Percentiles rank a stretch among this genome's conserved stretches.
Evolutionary conservation across 225 moss, liverwort and hornwort species (phyloP).

Genomic region (Marchantia polymorpha): DNA sequence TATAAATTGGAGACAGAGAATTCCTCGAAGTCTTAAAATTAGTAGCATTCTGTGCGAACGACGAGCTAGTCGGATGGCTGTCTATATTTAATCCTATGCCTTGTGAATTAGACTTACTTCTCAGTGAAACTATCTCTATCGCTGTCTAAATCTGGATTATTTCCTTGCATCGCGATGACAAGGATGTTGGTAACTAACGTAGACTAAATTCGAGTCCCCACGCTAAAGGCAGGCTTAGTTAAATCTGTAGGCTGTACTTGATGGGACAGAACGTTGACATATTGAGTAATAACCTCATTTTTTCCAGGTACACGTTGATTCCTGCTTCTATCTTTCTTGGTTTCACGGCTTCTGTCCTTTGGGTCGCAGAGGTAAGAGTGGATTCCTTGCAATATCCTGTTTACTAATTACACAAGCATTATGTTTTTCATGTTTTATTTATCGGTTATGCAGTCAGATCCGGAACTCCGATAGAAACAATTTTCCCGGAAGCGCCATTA

Average conservation of each 20-base stretch:
- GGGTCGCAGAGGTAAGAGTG: constrained; percentile 85
- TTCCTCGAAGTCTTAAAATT: background rate
- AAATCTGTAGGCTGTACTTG: background rate
- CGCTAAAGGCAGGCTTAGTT: background rate
- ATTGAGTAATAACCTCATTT: background rate
- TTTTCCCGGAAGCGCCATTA: background rate
- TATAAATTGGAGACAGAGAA: background rate
- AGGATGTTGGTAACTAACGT: background rate
- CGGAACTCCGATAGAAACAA: too few relatives aligned
- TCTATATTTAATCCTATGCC: background rate
- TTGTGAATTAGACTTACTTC: background rate
- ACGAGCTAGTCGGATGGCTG: background rate
- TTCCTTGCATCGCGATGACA: background rate
- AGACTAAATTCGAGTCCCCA: background rate
- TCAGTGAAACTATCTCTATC: background rate
- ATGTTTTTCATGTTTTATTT: background rate
- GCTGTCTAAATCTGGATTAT: background rate
- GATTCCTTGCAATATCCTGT: background rate
- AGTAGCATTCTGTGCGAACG: background rate
- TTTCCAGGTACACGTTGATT: constrained; percentile 74
- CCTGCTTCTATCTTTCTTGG: constrained; percentile 80
- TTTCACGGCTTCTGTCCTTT: constrained; percentile 85
- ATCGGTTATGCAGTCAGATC: too few relatives aligned
- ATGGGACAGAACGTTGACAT: background rate
- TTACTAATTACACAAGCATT: background rate